These are phyloP conservation scores for Ophiostoma montium DNA, from an alignment of 2,329 filamentous ascomycete genomes.

Conservation along the genomic window DNA sequence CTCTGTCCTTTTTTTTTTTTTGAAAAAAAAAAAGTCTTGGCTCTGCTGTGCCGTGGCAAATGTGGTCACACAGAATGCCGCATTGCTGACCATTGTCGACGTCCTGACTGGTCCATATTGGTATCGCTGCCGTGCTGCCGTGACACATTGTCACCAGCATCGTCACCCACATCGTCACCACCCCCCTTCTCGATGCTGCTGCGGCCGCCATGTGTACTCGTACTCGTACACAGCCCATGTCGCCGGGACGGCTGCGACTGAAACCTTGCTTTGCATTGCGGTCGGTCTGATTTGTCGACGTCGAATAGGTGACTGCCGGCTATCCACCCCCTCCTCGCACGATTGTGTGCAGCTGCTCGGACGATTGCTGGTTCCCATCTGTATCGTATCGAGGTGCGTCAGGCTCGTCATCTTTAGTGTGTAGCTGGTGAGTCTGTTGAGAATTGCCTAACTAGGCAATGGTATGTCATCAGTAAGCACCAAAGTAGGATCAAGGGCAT, in stretches of 20 bases:
- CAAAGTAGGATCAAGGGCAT: too few relatives aligned
- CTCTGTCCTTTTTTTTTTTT: too few relatives aligned
- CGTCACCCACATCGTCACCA: not conserved
- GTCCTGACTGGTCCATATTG: not conserved
- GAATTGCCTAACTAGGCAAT: too few relatives aligned
- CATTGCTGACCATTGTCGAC: not conserved
- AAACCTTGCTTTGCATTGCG: not conserved
- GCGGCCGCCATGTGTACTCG: too few relatives aligned
- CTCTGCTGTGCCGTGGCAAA: not conserved
- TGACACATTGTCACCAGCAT: not conserved
- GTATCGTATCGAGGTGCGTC: too few relatives aligned
- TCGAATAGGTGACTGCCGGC: not conserved
- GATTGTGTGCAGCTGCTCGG: not conserved
- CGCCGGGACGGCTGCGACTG: too few relatives aligned
- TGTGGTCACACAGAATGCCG: not conserved
- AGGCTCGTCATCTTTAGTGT: too few relatives aligned
- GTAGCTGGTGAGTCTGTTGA: too few relatives aligned
- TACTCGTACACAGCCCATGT: too few relatives aligned
- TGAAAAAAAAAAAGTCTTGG: not conserved
- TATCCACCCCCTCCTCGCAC: slow-evolving; percentile 4
- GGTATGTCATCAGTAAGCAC: too few relatives aligned
- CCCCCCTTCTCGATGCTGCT: not conserved
- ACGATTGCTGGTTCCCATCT: too few relatives aligned
- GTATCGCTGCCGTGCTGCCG: not conserved
- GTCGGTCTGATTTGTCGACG: slow-evolving; percentile 1